Conservation (phyloP, 805 yeast species). For the Priceomyces carsonii region DNA sequence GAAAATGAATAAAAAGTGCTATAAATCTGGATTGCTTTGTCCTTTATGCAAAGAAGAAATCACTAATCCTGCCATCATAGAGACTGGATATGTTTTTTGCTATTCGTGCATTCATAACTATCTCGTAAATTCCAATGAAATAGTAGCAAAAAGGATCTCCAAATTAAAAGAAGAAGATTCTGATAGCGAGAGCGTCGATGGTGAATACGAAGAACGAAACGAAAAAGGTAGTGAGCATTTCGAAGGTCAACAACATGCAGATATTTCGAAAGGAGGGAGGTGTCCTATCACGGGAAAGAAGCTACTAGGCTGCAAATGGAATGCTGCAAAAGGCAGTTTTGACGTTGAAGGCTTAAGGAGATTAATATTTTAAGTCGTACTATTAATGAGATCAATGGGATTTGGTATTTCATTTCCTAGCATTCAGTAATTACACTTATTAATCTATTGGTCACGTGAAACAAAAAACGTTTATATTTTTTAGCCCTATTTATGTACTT, state of each 20-base stretch:
- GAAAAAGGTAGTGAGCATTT: constrained; percentile 8
- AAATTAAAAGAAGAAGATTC: constrained; percentile 7
- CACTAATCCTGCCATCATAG: constrained; percentile 81
- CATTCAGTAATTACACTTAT: too few relatives aligned
- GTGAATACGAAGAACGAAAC: constrained; percentile 9
- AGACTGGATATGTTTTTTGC: constrained; percentile 89
- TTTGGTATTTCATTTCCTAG: too few relatives aligned
- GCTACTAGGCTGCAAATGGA: constrained; percentile 70
- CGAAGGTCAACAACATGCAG: constrained; percentile 14
- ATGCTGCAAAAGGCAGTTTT: constrained; percentile 60
- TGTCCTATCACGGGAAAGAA: constrained; percentile 83
- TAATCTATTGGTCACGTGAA: too few relatives aligned
- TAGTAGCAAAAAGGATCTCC: constrained; percentile 16
- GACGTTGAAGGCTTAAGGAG: constrained; percentile 74
- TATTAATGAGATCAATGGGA: too few relatives aligned
- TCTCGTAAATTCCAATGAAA: constrained; percentile 49
- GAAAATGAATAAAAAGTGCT: constrained; percentile 18
- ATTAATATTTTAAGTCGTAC: constrained; percentile 66
- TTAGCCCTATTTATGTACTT: too few relatives aligned
- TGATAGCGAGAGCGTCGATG: constrained; percentile 13
- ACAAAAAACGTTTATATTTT: too few relatives aligned
- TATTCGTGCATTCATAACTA: constrained; percentile 79
- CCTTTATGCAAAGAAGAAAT: constrained; percentile 68
- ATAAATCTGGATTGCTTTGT: constrained; percentile 44
- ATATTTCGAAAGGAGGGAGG: constrained; percentile 56